phyloP scores from a whole-genome alignment of 2,329 filamentous ascomycete species.

The Trichoderma sp. region DNA sequence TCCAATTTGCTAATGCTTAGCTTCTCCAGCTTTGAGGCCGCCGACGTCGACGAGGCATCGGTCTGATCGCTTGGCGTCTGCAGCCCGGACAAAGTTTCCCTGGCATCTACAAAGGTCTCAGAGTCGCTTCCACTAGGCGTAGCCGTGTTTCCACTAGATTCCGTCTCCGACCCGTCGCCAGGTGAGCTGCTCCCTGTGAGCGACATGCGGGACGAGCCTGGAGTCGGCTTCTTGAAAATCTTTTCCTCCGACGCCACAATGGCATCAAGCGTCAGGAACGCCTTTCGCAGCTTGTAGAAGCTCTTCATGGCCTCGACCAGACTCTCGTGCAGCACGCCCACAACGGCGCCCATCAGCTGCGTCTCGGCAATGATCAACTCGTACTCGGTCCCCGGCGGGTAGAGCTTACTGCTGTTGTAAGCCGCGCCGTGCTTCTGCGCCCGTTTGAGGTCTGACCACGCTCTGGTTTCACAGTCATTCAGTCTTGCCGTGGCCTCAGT shows the following conservation, averaged over 20 bases:
- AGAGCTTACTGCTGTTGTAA: constrained; percentile 53
- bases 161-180: constrained; percentile 37
- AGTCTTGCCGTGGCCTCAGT: constrained; percentile 74
- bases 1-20: constrained; percentile 24
- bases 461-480: constrained; percentile 72
- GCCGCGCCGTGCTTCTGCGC: constrained; percentile 63
- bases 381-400: constrained; percentile 84
- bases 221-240: constrained; percentile 31
- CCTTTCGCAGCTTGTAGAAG: constrained; percentile 90
- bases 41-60: constrained; percentile 27
- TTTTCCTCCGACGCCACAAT: constrained; percentile 75
- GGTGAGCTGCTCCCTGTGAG: constrained; percentile 1
- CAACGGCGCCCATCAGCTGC: constrained; percentile 85
- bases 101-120: constrained; percentile 55
- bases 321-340: constrained; percentile 89
- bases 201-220: constrained; percentile 6
- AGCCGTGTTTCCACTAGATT: neutral
- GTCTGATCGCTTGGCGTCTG: constrained; percentile 43
- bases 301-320: constrained; percentile 87
- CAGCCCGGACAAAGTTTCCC: constrained; percentile 48
- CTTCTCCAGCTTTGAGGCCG: constrained; percentile 29
- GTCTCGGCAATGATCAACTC: constrained; percentile 80
- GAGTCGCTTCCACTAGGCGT: constrained; percentile 26
- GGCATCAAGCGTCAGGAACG: constrained; percentile 77
- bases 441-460: constrained; percentile 74